phyloP scores from a whole-genome alignment of 2,329 filamentous ascomycete species.

The Neopestalotiopsis sp. region DNA sequence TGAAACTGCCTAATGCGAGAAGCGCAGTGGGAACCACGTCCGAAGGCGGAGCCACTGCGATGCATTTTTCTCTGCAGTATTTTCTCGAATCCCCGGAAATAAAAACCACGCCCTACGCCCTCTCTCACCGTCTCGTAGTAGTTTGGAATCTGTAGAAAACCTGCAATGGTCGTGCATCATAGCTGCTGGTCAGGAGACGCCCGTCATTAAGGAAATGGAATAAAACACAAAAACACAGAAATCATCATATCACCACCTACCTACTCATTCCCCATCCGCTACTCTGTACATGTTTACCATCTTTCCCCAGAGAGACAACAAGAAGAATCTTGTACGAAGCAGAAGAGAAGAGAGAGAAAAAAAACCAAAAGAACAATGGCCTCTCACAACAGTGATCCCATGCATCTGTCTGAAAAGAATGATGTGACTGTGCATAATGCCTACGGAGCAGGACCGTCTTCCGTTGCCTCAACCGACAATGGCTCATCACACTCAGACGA shows the following conservation, averaged over 20 bases:
- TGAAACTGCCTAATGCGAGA: not conserved
- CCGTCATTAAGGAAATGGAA: not conserved
- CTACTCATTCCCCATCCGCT: not conserved
- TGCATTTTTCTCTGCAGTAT: not conserved
- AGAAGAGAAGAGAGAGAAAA: constrained; percentile 1
- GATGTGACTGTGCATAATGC: constrained; percentile 11
- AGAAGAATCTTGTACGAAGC: not conserved
- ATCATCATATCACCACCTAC: not conserved
- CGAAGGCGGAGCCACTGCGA: not conserved
- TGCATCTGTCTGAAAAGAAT: constrained; percentile 13
- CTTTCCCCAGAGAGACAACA: not conserved
- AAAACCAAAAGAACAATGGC: constrained; percentile 7
- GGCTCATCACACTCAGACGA: not conserved
- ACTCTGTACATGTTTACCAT: not conserved
- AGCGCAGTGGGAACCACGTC: not conserved
- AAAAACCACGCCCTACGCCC: not conserved
- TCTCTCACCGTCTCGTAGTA: not conserved
- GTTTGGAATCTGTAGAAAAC: not conserved
- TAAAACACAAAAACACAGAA: not conserved
- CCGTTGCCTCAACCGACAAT: not conserved
- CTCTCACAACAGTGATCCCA: not conserved
- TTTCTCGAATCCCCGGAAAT: not conserved
- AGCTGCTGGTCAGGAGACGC: constrained; percentile 1
- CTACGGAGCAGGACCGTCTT: not conserved
- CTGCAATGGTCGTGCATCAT: not conserved